Evolutionary conservation across 1,284 basidiomycete genomes (phyloP), one percentile per base, ranked within the genome.

Genomic region (Cutaneotrichosporon sp.): DNA sequence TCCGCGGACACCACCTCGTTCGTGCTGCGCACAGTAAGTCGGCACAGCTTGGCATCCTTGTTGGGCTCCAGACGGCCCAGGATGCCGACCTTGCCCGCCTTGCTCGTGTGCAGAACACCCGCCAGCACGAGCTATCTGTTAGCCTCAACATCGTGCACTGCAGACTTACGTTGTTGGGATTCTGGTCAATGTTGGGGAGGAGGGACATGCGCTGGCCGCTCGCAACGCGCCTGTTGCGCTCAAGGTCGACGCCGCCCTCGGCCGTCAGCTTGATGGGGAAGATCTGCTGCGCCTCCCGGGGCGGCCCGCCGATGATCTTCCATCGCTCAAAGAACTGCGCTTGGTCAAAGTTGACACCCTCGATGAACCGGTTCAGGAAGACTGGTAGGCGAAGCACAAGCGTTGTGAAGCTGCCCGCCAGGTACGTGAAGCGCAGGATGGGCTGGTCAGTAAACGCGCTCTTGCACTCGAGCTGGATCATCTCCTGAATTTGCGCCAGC

Each of bases 271-370:
- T 76, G 61, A 97, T 85, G 0, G 86, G 82, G 75, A 97, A 96
- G 57, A 98, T 82, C 55, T 77, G 76, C 73, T 98, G 96, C 17
- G 87, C 83, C 77, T 99, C 96, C 51, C 92, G 81, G 22, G 92
- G 91, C 25, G 93, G 81, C 1, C 91, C 92, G 17, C 94, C 94
- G 53, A 98, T 97, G 65, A 97, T 78, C 74, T 91, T 91, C 96
- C 96, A 99, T 49, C 96, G 81, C 74, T 97, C 93, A 74, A 98
- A 98, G 80, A 98, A 98, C 62, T 94, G 88, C 0, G 81, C 78
- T 54, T 82, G 79, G 14, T 82, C 84, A 32, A 98, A 81, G 65
- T 85, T 86, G 51, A 97, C 91, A 32, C 88, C 88, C 70, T 97
- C 93, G 59, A 97, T 80, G 75, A 99, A 99, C 74, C 94, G 92